A percentile compares a stretch with the other conserved stretches of the same genome.
These are phyloP conservation scores for Allantophomopsis cytisporea DNA, from an alignment of 2,329 filamentous ascomycete species.

Conservation along the genomic window DNA sequence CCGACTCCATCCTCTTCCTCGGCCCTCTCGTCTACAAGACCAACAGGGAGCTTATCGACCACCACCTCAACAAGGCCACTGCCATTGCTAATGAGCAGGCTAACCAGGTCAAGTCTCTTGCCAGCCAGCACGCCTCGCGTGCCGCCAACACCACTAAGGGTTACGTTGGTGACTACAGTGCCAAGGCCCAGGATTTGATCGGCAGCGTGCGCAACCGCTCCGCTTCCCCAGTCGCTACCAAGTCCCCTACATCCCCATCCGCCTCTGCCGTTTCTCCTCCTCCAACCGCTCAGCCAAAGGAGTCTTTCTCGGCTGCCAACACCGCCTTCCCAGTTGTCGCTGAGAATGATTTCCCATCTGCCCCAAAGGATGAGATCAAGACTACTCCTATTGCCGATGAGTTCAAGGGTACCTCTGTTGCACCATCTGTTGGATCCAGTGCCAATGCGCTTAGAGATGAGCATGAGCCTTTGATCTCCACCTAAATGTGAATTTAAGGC, in stretches of 20 bases:
- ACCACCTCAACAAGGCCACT: slow-evolving; percentile 41
- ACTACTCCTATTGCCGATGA: background rate
- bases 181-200: slow-evolving; percentile 53
- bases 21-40: slow-evolving; percentile 49
- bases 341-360: slow-evolving; percentile 15
- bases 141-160: slow-evolving; percentile 52
- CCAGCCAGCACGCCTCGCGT: slow-evolving; percentile 49
- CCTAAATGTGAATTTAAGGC: slow-evolving; percentile 5
- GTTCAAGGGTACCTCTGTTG: background rate
- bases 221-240: slow-evolving; percentile 11
- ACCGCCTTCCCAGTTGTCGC: slow-evolving; percentile 8
- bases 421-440: slow-evolving; percentile 5
- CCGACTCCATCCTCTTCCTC: slow-evolving; percentile 45
- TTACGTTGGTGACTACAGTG: slow-evolving; percentile 53
- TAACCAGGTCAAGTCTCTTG: slow-evolving; percentile 44
- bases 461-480: slow-evolving; percentile 13
- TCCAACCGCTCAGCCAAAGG: too few relatives aligned
- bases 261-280: slow-evolving; percentile 4
- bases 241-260: slow-evolving; percentile 4
- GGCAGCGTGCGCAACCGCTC: slow-evolving; percentile 24
- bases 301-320: slow-evolving; percentile 8
- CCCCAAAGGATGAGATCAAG: slow-evolving; percentile 18
- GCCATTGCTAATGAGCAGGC: slow-evolving; percentile 49
- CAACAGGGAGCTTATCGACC: slow-evolving; percentile 58
- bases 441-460: slow-evolving; percentile 4